These are phyloP conservation scores for Manihot esculenta DNA, from an alignment of 441 rosid genomes.

Conservation along the genomic window DNA sequence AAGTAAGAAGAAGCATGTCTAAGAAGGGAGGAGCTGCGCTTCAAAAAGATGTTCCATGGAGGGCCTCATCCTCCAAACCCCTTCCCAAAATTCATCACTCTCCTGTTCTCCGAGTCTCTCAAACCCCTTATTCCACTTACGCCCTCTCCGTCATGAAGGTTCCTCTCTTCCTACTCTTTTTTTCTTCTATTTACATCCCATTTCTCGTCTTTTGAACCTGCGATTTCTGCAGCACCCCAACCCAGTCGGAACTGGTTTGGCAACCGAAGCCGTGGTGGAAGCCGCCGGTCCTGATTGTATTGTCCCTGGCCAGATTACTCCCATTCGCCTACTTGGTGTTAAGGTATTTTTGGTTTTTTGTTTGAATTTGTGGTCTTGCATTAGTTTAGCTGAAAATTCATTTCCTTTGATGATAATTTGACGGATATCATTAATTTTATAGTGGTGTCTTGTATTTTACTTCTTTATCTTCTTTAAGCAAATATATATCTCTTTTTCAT, in stretches of 20 bases:
- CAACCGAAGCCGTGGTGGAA: conserved; percentile 69
- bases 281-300: conserved; percentile 89
- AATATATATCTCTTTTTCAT: background rate
- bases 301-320: conserved; percentile 80
- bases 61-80: conserved; percentile 53
- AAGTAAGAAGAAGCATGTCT: conserved; percentile 33
- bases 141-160: conserved; percentile 75
- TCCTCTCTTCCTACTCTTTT: background rate
- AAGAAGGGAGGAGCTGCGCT: conserved; percentile 53
- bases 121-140: conserved; percentile 47
- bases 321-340: conserved; percentile 72
- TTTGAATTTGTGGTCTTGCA: background rate
- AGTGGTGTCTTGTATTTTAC: too few species aligned
- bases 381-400: background rate
- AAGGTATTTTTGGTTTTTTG: conserved; percentile 42
- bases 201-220: background rate
- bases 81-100: conserved; percentile 73
- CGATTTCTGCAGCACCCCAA: conserved; percentile 57
- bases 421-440: too few species aligned
- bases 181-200: background rate
- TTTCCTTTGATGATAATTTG: background rate
- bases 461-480: too few species aligned
- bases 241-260: conserved; percentile 79
- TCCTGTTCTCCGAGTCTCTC: conserved; percentile 59
- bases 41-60: conserved; percentile 81